Base-by-base conservation (phyloP, 2,329 filamentous ascomycete species). In the Ophiostoma sp. region DNA sequence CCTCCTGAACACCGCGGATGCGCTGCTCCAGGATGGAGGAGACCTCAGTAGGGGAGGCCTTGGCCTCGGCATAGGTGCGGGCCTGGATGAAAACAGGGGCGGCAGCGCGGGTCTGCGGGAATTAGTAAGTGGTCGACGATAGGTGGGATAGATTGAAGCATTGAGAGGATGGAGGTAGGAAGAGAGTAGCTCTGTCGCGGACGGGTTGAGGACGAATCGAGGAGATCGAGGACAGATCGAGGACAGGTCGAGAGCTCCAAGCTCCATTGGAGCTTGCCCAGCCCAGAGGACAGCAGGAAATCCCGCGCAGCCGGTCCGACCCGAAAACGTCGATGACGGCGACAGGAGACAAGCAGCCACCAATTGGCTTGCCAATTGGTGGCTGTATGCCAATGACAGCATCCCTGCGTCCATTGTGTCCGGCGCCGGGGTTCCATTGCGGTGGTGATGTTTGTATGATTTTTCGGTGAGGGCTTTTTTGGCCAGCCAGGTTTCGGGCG, bases 1-100 rank as follows among this genome's bases (percentile, higher is more conserved):
- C 95, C 85, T 98, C 95, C 83, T 96, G 91, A 76, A 98, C 92
- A 86, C 95, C 95, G 80, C 95, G 92, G 79, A 99, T 99, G 83
- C 93, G 89, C 88, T 98, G 94, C 87, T 98, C 95, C 80, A 99
- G 91, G 82, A 99, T 98, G 76, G 94, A 97, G 76, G 95, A 98
- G 77, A 98, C 94, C 87, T 99, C 95, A 78, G 94, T 99, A 76
- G 95, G 95, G 71, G 93, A 83, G 77, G 95, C 93, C 88, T 98
- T 98, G 76, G 92, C 90, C 78, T 96, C 93, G 80, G 92, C 94
- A 84, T 97, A 98, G 82, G 87, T 87, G 83, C 95, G 92, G 81
- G 88, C 82, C 80, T 91, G 88, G 80, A 89, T 84, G 85, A 89
- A 83, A 81, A 86, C 89, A 80, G 93, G 91, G 84, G 87, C 86